These are phyloP conservation scores for Moricandia moricandioides DNA, from an alignment of 345 rosid species.

Conservation along the genomic window DNA sequence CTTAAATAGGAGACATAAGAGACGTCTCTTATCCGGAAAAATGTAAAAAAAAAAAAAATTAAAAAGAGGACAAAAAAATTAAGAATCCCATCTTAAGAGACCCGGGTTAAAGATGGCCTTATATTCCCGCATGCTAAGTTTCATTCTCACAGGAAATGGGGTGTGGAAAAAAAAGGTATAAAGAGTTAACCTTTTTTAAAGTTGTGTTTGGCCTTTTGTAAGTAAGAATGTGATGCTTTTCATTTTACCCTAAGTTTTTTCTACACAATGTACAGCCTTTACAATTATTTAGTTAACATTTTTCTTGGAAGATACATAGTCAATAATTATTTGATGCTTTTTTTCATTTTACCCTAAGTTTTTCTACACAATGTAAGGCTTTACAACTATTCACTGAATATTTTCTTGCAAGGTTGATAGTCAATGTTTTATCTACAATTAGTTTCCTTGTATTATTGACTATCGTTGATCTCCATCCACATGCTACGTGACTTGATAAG, in stretches of 20 bases:
- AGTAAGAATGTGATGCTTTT: conserved; percentile 8
- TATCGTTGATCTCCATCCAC: background rate
- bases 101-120: too few relatives aligned
- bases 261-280: conserved; percentile 23
- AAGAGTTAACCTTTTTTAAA: conserved; percentile 15
- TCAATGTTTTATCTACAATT: conserved; percentile 28
- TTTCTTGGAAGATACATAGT: conserved; percentile 10
- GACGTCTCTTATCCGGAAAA: too few relatives aligned
- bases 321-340: too few relatives aligned
- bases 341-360: background rate
- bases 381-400: background rate
- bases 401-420: conserved; percentile 9
- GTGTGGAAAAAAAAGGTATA: background rate
- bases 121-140: conserved; percentile 40
- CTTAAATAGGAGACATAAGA: too few relatives aligned
- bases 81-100: too few relatives aligned
- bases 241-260: conserved; percentile 29
- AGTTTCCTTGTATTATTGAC: background rate
- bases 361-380: background rate
- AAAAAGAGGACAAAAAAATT: too few relatives aligned
- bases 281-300: conserved; percentile 15
- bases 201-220: conserved; percentile 28
- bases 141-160: conserved; percentile 28
- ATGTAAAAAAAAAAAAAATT: too few relatives aligned
- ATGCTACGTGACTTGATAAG: background rate